Base-by-base conservation (phyloP, 2,329 filamentous ascomycete species). In the Rosellinia necatrix region DNA sequence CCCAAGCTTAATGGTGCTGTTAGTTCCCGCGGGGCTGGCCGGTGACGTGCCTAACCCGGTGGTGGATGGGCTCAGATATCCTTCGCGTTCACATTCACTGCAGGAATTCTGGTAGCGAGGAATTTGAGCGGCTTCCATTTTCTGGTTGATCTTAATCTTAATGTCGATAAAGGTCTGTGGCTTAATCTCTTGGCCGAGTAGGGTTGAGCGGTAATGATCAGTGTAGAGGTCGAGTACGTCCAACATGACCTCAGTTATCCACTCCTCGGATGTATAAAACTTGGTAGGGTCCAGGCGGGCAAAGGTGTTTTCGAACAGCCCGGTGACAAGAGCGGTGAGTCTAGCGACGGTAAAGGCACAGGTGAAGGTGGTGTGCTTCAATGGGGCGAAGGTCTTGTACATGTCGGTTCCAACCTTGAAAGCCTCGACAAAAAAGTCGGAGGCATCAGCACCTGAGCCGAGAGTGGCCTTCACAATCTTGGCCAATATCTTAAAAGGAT, bases 141-240 rank as follows among this genome's bases (percentile, higher is more conserved):
- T 88, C 66, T 90, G 84, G 72, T 97, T 97, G 60, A 97, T 80
- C 21, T 84, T 81, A 61, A 97, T 96, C 70, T 94, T 91, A 64
- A 96, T 86, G 61, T 88, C 85, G 68, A 97, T 90, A 70, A 96
- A 93, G 50, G 82, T 82, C 64, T 93, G 87, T 38, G 93, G 79
- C 42, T 88, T 83, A 72, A 91, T 89, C 43, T 83, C 77, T 13
- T 82, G 78, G 6, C 92, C 92, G 17, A 96, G 78, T 47, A 87
- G 85, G 29, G 92, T 96, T 48, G 81, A 79, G 63, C 84, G 83
- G 51, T 85, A 84, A 69, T 96, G 88, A 68, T 96, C 90, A 0
- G 91, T 94, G 72, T 97, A 97, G 2, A 97, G 82, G 68, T 99
- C 93, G 22, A 97, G 81, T 0, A 97, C 80, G 69, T 97, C 94